phyloP scores from a whole-genome alignment of 1,284 basidiomycete species.

The Schizophyllum commune region DNA sequence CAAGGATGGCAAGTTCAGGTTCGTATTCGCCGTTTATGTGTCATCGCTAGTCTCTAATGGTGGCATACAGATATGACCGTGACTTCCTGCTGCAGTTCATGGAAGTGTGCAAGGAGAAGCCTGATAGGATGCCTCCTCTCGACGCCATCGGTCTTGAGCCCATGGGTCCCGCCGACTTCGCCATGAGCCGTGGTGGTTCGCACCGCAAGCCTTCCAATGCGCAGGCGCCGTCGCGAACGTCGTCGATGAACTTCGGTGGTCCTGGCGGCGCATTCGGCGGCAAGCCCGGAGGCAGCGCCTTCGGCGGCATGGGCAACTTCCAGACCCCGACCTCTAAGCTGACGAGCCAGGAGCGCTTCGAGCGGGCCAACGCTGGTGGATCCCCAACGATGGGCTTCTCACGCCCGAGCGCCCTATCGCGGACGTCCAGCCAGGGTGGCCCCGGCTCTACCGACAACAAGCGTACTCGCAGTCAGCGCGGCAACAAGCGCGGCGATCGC shows the following conservation, averaged over 20 bases:
- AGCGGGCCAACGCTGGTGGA: conserved; percentile 33
- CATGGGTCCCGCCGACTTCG: conserved; percentile 34
- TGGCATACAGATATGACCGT: conserved; percentile 75
- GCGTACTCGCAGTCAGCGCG: conserved; percentile 68
- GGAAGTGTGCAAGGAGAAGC: conserved; percentile 91
- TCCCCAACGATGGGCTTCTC: conserved; percentile 27
- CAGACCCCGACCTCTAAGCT: conserved; percentile 46
- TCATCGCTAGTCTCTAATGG: neutral
- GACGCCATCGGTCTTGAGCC: conserved; percentile 90
- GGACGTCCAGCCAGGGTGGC: conserved; percentile 71
- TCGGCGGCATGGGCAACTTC: conserved; percentile 70
- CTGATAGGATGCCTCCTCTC: conserved; percentile 81
- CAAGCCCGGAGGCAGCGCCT: conserved; percentile 35
- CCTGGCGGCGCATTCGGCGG: conserved; percentile 38
- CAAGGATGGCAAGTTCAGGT: conserved; percentile 88
- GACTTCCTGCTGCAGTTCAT: conserved; percentile 98
- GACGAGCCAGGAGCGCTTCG: conserved; percentile 71
- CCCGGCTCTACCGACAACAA: conserved; percentile 44
- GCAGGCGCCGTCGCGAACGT: conserved; percentile 26
- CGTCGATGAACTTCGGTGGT: conserved; percentile 26
- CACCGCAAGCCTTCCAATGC: conserved; percentile 39
- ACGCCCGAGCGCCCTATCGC: conserved; percentile 54
- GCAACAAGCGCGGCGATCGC: conserved; percentile 47
- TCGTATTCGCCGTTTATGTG: conserved; percentile 12
- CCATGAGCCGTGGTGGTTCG: conserved; percentile 55